These are phyloP conservation scores for Albugo laibachii DNA, from an alignment of 352 stramenopile genomes.

Conservation along the genomic window DNA sequence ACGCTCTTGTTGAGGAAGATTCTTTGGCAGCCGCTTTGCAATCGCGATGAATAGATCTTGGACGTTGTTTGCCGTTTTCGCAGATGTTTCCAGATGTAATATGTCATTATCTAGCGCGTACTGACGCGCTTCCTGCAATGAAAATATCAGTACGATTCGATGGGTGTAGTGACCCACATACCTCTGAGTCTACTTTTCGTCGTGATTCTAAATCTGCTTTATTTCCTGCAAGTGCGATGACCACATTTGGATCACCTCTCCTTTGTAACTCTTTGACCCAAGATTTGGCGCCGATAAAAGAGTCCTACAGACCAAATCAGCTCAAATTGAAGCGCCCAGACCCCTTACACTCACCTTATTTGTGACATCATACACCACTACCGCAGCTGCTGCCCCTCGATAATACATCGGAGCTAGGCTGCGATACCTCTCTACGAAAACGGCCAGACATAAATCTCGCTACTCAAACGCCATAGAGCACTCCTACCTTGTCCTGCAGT, in stretches of 20 bases:
- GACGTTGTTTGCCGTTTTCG: slow-evolving; percentile 99
- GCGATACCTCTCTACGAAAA: slow-evolving; percentile 83
- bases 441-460: background rate
- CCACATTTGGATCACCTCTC: slow-evolving; percentile 92
- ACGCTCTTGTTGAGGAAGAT: slow-evolving; percentile 54
- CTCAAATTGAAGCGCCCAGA: slow-evolving; percentile 2
- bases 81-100: slow-evolving; percentile 98
- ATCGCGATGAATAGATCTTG: slow-evolving; percentile 98
- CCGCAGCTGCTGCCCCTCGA: slow-evolving; percentile 84
- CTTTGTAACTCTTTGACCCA: slow-evolving; percentile 99
- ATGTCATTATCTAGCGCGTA: slow-evolving; percentile 98
- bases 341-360: slow-evolving; percentile 62
- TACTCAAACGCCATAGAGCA: background rate
- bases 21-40: slow-evolving; percentile 71
- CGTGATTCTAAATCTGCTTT: slow-evolving; percentile 96
- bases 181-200: slow-evolving; percentile 90
- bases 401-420: slow-evolving; percentile 98
- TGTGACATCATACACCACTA: slow-evolving; percentile 95
- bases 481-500: slow-evolving; percentile 84
- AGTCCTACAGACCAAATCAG: slow-evolving; percentile 51
- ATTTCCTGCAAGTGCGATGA: slow-evolving; percentile 94
- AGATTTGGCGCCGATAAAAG: slow-evolving; percentile 95
- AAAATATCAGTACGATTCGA: background rate
- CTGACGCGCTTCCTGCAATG: slow-evolving; percentile 79
- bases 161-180: slow-evolving; percentile 1